A percentile compares a stretch with the other conserved stretches of the same genome.
phyloP scores from a whole-genome alignment of 139 green algal species.

The Tetratostichococcus sp. region DNA sequence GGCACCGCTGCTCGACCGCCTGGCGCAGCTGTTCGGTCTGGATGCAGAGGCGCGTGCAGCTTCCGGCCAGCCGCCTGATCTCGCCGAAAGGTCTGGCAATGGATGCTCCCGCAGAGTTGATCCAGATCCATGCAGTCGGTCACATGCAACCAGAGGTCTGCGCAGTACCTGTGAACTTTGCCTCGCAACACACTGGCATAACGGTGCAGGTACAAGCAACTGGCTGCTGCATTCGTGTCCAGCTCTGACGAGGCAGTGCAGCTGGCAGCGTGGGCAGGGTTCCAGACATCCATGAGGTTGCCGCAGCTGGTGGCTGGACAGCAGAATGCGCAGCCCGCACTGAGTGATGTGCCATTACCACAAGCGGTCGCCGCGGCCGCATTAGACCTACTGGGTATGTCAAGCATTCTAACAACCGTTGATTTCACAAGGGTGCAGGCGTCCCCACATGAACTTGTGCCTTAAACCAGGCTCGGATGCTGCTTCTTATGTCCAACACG shows the following conservation, averaged over 20 bases:
- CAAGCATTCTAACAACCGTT: too few species aligned
- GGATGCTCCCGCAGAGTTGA: too few species aligned
- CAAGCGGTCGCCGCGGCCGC: background rate
- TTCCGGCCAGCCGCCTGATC: background rate
- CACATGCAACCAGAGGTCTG: too few species aligned
- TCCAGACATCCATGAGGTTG: background rate
- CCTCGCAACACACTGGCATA: too few species aligned
- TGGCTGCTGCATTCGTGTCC: constrained; percentile 9
- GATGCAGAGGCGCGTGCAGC: background rate
- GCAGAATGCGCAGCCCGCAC: background rate
- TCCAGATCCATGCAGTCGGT: too few species aligned
- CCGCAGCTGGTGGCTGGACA: background rate
- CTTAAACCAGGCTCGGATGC: too few species aligned
- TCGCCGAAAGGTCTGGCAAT: background rate
- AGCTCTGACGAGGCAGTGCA: background rate
- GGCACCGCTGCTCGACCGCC: constrained; percentile 2
- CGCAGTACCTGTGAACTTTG: too few species aligned
- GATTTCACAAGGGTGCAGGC: too few species aligned
- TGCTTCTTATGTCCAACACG: too few species aligned
- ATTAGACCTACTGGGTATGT: background rate
- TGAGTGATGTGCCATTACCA: background rate
- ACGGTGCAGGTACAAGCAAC: constrained; percentile 23
- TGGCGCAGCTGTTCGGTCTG: constrained; percentile 40
- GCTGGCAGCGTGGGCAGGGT: background rate
- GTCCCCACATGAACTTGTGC: too few species aligned